Evolutionary conservation across 176 grass and related monocot species (phyloP), one percentile per base, ranked within the genome.

Genomic region (Themeda triandra): DNA sequence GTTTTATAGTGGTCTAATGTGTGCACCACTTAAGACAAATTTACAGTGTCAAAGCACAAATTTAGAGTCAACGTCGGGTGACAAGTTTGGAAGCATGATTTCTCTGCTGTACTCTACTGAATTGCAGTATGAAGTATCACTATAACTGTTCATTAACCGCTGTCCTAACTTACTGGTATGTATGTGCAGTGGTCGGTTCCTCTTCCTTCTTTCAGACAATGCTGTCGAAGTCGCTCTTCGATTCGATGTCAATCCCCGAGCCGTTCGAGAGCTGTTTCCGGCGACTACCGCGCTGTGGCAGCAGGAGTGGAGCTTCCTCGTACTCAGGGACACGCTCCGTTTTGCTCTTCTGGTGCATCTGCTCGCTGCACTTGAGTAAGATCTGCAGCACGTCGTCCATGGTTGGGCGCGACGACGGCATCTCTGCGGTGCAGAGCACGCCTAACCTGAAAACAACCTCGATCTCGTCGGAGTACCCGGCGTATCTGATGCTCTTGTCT

Each of bases 361-460:
- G 40, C 75, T 97, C 80, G 60, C 45, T 46, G 79, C 82, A 94
- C 80, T 30, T 92, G 84, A 90, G 31, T 51, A 97, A 37, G 5
- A 94, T 79, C 78, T 90, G 74, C 58, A 92, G 40, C 53, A 94
- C 92, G 39, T 94, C 90, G 76, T 92, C 94, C 92, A 94, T 94
- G 15, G 92, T 71, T 28, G 92, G 92, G 31, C 96, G 69, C 21
- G 85, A 84, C 10, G 90, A 94, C 28, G 90, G 88, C 70, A 1
- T 80, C 2, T 23, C 86, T 33, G 7, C 42, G 1, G 93, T 92
- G 89, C 96, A 99, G 18, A 91, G 32, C 19, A 96, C 39, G 5
- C 88, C 96, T 10, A 96, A 68, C 88, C 76, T 99, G 90, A 94
- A 89, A 69, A 99, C 87, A 12, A 4, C 75, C 37, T 89, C 84